A percentile compares a stretch with the other conserved stretches of the same genome.
phyloP scores from a whole-genome alignment of 2,329 filamentous ascomycete species.

The Fusarium lateritium region DNA sequence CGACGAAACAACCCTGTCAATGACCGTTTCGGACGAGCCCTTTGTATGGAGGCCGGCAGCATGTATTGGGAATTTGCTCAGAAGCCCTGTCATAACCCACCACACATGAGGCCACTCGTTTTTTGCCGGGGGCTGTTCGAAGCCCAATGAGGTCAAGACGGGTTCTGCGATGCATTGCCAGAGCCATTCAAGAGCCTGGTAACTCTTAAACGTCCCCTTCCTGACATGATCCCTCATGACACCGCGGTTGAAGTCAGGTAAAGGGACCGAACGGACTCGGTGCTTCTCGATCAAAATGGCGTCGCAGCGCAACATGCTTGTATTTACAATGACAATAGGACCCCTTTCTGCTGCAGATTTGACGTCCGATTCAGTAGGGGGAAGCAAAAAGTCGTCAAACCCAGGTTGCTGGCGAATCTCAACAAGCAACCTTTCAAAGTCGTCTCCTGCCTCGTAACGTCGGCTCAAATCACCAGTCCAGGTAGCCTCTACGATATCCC shows the following conservation, averaged over 20 bases:
- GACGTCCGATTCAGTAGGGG: rapidly evolving
- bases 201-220: not conserved
- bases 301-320: not conserved
- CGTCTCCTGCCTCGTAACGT: not conserved
- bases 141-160: not conserved
- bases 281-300: not conserved
- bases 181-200: not conserved
- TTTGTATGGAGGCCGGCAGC: not conserved
- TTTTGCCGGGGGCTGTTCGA: not conserved
- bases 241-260: not conserved
- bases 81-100: slow-evolving; percentile 1
- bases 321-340: not conserved
- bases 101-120: slow-evolving; percentile 1
- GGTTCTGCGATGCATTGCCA: not conserved
- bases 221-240: not conserved
- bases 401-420: not conserved
- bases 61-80: not conserved
- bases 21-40: not conserved
- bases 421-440: not conserved
- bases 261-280: not conserved
- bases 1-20: not conserved
- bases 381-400: not conserved
- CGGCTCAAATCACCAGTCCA: not conserved
- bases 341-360: rapidly evolving
- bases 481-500: too few species aligned